Conservation (phyloP, 805 yeast species). For the Metschnikowia picachoensis region DNA sequence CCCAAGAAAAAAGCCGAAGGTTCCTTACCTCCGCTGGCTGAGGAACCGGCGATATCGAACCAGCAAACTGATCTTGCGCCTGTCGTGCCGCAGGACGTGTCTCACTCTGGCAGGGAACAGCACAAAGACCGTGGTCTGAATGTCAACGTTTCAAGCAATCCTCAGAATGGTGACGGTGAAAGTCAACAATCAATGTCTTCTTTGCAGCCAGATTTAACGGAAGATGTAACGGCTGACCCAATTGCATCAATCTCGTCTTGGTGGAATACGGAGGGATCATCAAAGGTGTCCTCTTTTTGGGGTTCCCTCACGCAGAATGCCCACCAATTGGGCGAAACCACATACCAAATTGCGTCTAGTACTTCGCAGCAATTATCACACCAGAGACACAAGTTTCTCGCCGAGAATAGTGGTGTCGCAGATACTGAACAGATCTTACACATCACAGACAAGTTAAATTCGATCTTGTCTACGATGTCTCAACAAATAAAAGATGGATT, state of each 20-base stretch:
- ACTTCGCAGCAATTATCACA: constrained; percentile 40
- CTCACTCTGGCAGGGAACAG: no score
- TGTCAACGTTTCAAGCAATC: neutral
- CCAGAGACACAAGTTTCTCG: constrained; percentile 35
- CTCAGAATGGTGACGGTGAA: neutral
- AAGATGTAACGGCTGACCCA: constrained; percentile 45
- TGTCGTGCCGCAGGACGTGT: no score
- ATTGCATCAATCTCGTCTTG: constrained; percentile 63
- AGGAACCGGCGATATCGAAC: neutral
- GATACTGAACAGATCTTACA: constrained; percentile 28
- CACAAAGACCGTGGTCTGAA: neutral
- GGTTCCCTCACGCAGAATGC: constrained; percentile 58
- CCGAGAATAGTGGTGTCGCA: constrained; percentile 20
- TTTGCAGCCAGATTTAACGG: neutral
- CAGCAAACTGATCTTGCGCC: no score
- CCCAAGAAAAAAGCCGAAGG: constrained; percentile 25
- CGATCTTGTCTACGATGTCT: constrained; percentile 34
- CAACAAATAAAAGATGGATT: constrained; percentile 49
- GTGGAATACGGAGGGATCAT: constrained; percentile 72
- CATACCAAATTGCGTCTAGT: constrained; percentile 46
- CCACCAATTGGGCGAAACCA: constrained; percentile 45
- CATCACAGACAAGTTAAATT: constrained; percentile 28
- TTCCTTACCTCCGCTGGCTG: no score
- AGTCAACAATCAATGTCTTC: neutral
- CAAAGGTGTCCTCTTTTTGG: constrained; percentile 64